Conservation (phyloP, 257 asterid genomes). For the Solanum chilense region DNA sequence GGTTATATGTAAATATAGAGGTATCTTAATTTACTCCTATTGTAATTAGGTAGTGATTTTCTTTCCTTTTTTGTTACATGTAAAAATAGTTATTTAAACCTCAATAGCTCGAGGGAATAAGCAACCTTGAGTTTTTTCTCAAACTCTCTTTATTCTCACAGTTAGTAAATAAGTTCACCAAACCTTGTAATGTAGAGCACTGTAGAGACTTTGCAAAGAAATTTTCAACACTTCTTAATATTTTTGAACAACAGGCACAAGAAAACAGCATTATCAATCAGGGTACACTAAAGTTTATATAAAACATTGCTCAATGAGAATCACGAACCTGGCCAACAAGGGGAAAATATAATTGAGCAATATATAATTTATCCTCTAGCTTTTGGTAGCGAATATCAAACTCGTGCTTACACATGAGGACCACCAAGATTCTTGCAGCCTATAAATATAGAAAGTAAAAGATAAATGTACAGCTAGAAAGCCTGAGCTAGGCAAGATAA, state of each 20-base stretch:
- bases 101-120: background rate
- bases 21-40: background rate
- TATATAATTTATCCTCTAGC: constrained; percentile 94
- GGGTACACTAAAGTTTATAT: background rate
- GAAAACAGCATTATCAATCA: background rate
- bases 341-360: constrained; percentile 94
- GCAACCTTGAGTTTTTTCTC: background rate
- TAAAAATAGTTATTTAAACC: background rate
- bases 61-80: background rate
- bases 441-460: constrained; percentile 21
- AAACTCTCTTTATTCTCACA: background rate
- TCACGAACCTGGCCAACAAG: constrained; percentile 83
- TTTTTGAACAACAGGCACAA: background rate
- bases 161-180: background rate
- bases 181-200: background rate
- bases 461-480: background rate
- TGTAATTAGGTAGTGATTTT: background rate
- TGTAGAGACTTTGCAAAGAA: background rate
- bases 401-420: constrained; percentile 93
- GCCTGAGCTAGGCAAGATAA: background rate
- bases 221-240: background rate
- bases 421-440: constrained; percentile 95
- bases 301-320: background rate
- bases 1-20: background rate
- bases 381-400: constrained; percentile 93